A percentile compares a stretch with the other conserved stretches of the same genome.
phyloP scores from a whole-genome alignment of 1,139 yeast species.

The Saccharomyces uvarum region DNA sequence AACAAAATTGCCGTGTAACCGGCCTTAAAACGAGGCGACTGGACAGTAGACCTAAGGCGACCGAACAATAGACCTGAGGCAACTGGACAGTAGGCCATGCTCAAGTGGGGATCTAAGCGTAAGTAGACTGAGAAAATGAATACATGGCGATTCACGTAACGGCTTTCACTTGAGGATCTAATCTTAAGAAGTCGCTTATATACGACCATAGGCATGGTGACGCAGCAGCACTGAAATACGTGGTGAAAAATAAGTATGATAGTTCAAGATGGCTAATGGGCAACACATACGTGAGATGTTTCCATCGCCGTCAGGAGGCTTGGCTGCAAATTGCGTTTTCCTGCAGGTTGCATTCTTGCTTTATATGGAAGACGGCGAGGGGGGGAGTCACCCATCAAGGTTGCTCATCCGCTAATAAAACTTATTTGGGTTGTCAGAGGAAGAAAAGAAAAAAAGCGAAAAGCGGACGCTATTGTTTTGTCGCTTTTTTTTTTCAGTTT shows the following conservation, averaged over 20 bases:
- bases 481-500: no score
- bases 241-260: slow-evolving; percentile 27
- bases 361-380: slow-evolving; percentile 37
- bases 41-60: slow-evolving; percentile 13
- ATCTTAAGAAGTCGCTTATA: slow-evolving; percentile 33
- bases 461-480: no score
- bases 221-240: slow-evolving; percentile 32
- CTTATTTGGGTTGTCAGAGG: no score
- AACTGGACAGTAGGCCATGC: slow-evolving; percentile 53
- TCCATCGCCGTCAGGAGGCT: no score
- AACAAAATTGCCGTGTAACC: slow-evolving; percentile 50
- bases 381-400: slow-evolving; percentile 21
- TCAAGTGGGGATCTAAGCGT: slow-evolving; percentile 34
- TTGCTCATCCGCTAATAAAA: no score
- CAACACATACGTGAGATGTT: no score
- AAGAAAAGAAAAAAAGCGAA: no score
- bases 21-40: slow-evolving; percentile 44
- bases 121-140: slow-evolving; percentile 32
- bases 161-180: slow-evolving; percentile 34
- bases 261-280: slow-evolving; percentile 19
- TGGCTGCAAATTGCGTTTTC: slow-evolving; percentile 17
- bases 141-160: slow-evolving; percentile 34
- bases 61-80: slow-evolving; percentile 29
- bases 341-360: slow-evolving; percentile 38
- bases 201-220: slow-evolving; percentile 35